Conservation (phyloP, 83 land plant species). For the Picea abies region DNA sequence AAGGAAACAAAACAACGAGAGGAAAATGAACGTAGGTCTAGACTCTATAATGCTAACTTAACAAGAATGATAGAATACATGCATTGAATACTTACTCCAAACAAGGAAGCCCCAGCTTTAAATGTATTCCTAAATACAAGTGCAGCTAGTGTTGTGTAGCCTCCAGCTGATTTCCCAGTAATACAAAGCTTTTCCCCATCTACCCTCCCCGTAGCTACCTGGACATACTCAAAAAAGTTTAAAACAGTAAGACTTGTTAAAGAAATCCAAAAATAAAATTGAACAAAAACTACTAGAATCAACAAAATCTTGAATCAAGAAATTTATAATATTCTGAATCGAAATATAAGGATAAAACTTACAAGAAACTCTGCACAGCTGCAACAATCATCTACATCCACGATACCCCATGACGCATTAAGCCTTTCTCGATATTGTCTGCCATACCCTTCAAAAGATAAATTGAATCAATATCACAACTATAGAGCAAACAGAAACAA, state of each 20-base stretch:
- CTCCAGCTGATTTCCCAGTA: slow-evolving; percentile 96
- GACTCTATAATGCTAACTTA: too few relatives aligned
- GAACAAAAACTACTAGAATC: too few relatives aligned
- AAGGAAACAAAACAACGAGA: too few relatives aligned
- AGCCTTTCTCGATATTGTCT: slow-evolving; percentile 91
- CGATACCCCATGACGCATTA: slow-evolving; percentile 83
- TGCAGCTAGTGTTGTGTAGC: slow-evolving; percentile 93
- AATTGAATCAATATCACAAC: neutral
- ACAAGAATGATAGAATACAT: too few relatives aligned
- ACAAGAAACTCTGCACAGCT: slow-evolving; percentile 92
- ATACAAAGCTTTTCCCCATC: slow-evolving; percentile 84
- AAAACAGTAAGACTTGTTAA: neutral
- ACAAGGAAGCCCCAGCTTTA: slow-evolving; percentile 95
- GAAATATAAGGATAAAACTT: neutral
- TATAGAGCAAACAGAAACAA: too few relatives aligned
- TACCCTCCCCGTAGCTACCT: slow-evolving; percentile 80
- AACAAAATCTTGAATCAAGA: too few relatives aligned
- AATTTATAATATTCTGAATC: too few relatives aligned
- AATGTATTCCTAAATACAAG: slow-evolving; percentile 89
- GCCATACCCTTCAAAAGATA: slow-evolving; percentile 82
- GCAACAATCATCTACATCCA: slow-evolving; percentile 94
- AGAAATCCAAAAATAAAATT: too few relatives aligned
- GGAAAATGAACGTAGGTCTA: too few relatives aligned
- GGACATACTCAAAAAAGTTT: slow-evolving; percentile 1
- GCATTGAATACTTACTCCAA: slow-evolving; percentile 62